These are phyloP conservation scores for Russula sp. DNA, from an alignment of 768 basidiomycete species.

Conservation along the genomic window DNA sequence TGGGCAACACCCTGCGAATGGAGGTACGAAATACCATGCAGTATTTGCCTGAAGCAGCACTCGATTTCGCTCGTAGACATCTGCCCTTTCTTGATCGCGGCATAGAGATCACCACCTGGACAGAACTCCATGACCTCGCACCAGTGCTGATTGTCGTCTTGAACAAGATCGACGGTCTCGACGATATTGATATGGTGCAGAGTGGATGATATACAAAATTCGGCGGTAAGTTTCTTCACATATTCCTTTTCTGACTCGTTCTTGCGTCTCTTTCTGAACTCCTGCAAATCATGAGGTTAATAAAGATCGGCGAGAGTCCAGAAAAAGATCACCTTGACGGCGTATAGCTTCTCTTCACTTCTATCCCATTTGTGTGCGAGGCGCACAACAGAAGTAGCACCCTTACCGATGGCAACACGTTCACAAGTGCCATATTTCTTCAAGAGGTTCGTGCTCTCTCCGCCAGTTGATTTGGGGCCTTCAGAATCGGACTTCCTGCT, in stretches of 20 bases:
- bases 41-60: conserved; percentile 95
- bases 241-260: conserved; percentile 99
- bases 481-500: conserved; percentile 67
- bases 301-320: neutral
- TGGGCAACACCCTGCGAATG: conserved; percentile 97
- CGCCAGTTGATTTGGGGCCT: conserved; percentile 37
- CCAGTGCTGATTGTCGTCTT: conserved; percentile 94
- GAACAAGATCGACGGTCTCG: conserved; percentile 98
- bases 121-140: conserved; percentile 99
- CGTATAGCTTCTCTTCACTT: conserved; percentile 92
- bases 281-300: conserved; percentile 41
- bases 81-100: conserved; percentile 94
- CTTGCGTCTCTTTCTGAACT: conserved; percentile 96
- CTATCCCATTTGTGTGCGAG: conserved; percentile 99
- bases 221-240: conserved; percentile 98
- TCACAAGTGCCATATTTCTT: conserved; percentile 98
- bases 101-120: conserved; percentile 95
- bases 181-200: conserved; percentile 91
- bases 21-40: conserved; percentile 81
- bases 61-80: conserved; percentile 92
- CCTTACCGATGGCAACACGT: conserved; percentile 94
- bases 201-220: conserved; percentile 97
- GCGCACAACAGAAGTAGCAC: conserved; percentile 94
- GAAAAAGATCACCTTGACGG: conserved; percentile 74
- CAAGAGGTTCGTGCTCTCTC: conserved; percentile 49